Conservation (phyloP, 768 basidiomycete genomes). For the Pulveroboletus sp. region DNA sequence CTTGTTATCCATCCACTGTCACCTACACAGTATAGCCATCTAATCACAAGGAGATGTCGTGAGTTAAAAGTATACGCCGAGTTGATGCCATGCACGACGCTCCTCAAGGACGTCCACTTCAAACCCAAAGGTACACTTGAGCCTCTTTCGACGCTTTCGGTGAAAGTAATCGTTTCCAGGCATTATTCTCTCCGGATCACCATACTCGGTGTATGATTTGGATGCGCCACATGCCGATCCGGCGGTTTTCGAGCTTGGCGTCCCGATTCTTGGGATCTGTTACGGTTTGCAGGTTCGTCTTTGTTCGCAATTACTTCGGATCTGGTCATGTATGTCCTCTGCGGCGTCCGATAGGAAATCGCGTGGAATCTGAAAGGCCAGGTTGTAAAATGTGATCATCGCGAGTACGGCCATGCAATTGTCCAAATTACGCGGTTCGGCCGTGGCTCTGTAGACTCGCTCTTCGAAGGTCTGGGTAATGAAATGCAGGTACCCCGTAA, state of each 20-base stretch:
- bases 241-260: conserved; percentile 79
- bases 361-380: conserved; percentile 84
- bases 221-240: conserved; percentile 95
- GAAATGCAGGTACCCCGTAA: conserved; percentile 70
- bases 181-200: conserved; percentile 95
- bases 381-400: conserved; percentile 82
- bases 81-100: conserved; percentile 93
- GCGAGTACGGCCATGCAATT: conserved; percentile 93
- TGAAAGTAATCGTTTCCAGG: conserved; percentile 41
- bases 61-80: conserved; percentile 98
- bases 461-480: conserved; percentile 86
- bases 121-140: conserved; percentile 81
- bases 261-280: conserved; percentile 95
- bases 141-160: neutral
- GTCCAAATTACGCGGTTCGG: conserved; percentile 69
- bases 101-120: conserved; percentile 83
- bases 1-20: conserved; percentile 1
- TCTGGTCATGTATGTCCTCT: neutral
- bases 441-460: conserved; percentile 56
- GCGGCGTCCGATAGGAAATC: conserved; percentile 65
- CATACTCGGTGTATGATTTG: conserved; percentile 94
- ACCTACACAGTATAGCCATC: conserved; percentile 79
- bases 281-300: conserved; percentile 86
- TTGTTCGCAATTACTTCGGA: neutral
- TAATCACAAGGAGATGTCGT: conserved; percentile 96